These are phyloP conservation scores for Ampelocalamus luodianensis DNA, from an alignment of 176 grass and related monocot species.

Conservation along the genomic window DNA sequence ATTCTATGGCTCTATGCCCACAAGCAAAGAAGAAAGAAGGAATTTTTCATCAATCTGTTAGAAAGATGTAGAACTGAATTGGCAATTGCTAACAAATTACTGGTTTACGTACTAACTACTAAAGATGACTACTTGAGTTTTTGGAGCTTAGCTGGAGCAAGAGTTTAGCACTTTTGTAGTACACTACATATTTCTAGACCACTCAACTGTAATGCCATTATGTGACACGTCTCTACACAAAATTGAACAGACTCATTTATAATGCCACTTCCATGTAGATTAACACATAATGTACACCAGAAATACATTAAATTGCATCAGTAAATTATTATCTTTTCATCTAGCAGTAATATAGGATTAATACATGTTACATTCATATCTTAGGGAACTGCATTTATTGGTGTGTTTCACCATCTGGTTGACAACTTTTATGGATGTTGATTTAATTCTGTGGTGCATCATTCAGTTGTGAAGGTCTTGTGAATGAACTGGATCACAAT, in stretches of 20 bases:
- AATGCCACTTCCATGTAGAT: slow-evolving; percentile 4
- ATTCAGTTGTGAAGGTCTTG: neutral
- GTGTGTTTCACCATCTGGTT: neutral
- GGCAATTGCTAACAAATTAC: neutral
- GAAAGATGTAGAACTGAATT: neutral
- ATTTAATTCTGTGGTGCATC: neutral
- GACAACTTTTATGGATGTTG: slow-evolving; percentile 6
- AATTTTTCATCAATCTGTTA: neutral
- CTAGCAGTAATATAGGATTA: neutral
- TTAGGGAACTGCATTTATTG: neutral
- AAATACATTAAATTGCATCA: neutral
- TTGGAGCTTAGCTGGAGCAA: neutral
- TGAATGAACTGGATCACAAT: neutral
- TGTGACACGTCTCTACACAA: neutral
- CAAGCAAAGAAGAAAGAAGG: neutral
- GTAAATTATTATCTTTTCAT: neutral
- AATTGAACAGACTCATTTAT: neutral
- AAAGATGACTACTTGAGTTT: neutral
- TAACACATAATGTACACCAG: neutral
- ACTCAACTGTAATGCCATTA: neutral
- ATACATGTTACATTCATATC: neutral
- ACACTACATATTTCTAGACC: neutral
- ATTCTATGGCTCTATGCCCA: slow-evolving; percentile 1
- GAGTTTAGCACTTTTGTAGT: neutral
- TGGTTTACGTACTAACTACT: neutral